Conservation (phyloP, 805 yeast species). For the Blastobotrys americana region DNA sequence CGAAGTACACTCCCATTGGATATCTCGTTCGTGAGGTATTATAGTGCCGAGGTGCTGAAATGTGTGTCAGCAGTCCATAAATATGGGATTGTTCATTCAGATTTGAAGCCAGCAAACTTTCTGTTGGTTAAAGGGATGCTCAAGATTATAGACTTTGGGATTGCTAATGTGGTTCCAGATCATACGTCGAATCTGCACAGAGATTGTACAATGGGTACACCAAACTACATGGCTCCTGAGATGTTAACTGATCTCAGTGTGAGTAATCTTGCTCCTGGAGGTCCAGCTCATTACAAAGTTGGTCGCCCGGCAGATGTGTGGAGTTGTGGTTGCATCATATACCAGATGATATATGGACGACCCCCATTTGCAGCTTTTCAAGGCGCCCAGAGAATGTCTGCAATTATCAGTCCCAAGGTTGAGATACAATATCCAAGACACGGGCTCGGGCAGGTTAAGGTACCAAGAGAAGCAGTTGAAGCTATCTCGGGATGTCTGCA, state of each 20-base stretch:
- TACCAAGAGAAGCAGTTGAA: conserved; percentile 63
- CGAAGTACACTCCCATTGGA: conserved; percentile 50
- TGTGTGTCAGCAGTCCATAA: conserved; percentile 87
- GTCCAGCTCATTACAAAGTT: conserved; percentile 54
- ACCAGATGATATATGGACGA: conserved; percentile 89
- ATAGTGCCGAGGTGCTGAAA: conserved; percentile 66
- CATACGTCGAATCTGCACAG: conserved; percentile 85
- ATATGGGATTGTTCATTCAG: conserved; percentile 79
- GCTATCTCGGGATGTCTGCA: conserved; percentile 64
- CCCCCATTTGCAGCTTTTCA: conserved; percentile 82
- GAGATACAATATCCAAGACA: conserved; percentile 57
- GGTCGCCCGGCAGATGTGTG: conserved; percentile 95
- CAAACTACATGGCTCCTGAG: conserved; percentile 98
- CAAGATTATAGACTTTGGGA: conserved; percentile 90
- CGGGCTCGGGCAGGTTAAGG: conserved; percentile 54
- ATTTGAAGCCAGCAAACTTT: conserved; percentile 55
- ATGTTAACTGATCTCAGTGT: conserved; percentile 59
- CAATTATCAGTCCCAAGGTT: conserved; percentile 79
- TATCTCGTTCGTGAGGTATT: conserved; percentile 68
- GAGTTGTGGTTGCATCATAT: conserved; percentile 95
- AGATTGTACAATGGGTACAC: conserved; percentile 89
- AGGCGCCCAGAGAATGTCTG: conserved; percentile 70
- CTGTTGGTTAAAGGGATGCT: conserved; percentile 64
- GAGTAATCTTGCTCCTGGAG: conserved; percentile 6
- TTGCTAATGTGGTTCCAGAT: conserved; percentile 84